Conservation (phyloP, 345 rosid genomes). For the Eucalyptus camaldulensis region DNA sequence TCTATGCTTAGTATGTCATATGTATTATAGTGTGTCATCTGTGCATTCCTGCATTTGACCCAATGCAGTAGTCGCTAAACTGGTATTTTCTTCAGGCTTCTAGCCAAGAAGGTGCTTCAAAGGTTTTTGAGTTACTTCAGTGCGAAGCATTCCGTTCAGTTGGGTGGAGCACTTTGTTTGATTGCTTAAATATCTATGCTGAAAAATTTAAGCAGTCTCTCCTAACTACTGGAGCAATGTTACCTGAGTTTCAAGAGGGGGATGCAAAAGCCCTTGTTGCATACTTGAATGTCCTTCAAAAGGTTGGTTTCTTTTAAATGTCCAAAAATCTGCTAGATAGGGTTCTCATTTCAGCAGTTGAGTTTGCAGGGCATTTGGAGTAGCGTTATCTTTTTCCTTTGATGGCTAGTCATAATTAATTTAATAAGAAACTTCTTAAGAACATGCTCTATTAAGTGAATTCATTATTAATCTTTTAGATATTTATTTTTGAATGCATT, state of each 20-base stretch:
- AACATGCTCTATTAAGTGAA: neutral
- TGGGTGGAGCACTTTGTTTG: slow-evolving; percentile 92
- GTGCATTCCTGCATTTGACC: neutral
- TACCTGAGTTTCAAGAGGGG: slow-evolving; percentile 90
- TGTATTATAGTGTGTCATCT: neutral
- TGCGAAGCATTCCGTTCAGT: slow-evolving; percentile 80
- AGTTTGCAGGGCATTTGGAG: neutral
- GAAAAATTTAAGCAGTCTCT: slow-evolving; percentile 87
- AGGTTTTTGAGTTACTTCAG: slow-evolving; percentile 79
- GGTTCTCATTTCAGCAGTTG: neutral
- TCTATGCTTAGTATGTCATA: neutral
- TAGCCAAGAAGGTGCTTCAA: slow-evolving; percentile 86
- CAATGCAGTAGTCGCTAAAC: no score
- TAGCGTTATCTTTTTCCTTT: neutral
- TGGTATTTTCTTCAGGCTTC: slow-evolving; percentile 48
- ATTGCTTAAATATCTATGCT: slow-evolving; percentile 71
- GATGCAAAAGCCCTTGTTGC: slow-evolving; percentile 97
- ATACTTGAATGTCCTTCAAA: slow-evolving; percentile 84
- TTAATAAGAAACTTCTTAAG: neutral
- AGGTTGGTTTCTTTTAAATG: slow-evolving; percentile 29
- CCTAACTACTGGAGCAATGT: slow-evolving; percentile 75
- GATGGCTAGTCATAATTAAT: neutral
- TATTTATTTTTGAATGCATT: neutral
- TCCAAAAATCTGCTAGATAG: neutral
- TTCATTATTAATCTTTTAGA: neutral